Conservation (phyloP, 2,329 filamentous ascomycete species). For the Alternaria viburni region DNA sequence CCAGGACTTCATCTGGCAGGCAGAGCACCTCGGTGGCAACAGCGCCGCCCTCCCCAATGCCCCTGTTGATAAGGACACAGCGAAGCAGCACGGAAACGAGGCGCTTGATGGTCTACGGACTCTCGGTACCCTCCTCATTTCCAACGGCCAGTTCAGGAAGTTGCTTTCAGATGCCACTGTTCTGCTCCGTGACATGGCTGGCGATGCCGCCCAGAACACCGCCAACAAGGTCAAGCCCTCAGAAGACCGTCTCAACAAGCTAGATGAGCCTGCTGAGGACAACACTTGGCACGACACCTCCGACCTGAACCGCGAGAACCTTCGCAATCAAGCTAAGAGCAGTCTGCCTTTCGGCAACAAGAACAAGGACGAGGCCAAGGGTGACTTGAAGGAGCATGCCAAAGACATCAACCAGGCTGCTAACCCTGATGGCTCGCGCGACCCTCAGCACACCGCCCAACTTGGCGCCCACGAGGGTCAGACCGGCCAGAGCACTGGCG, state of each 20-base stretch:
- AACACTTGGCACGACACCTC: conserved; percentile 94
- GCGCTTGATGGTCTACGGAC: conserved; percentile 85
- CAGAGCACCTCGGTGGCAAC: conserved; percentile 73
- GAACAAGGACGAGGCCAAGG: conserved; percentile 63
- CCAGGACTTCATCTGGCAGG: conserved; percentile 97
- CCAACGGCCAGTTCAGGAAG: conserved; percentile 96
- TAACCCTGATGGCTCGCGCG: conserved; percentile 62
- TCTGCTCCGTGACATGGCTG: conserved; percentile 86
- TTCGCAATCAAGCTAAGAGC: conserved; percentile 72
- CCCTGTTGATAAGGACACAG: conserved; percentile 76
- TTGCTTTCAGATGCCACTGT: conserved; percentile 80
- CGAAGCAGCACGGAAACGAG: conserved; percentile 82
- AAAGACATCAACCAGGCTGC: conserved; percentile 63
- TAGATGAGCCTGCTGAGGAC: conserved; percentile 85
- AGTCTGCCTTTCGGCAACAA: conserved; percentile 61
- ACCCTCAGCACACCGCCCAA: conserved; percentile 62
- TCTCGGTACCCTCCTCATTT: conserved; percentile 85
- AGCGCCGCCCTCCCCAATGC: conserved; percentile 67
- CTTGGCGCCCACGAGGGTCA: conserved; percentile 59
- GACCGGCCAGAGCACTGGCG: conserved; percentile 53
- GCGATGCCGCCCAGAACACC: conserved; percentile 83
- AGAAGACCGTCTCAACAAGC: conserved; percentile 75
- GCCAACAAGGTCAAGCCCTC: conserved; percentile 77
- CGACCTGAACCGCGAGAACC: conserved; percentile 70
- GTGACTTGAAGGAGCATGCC: conserved; percentile 58